Evolutionary conservation across 257 asterid species (phyloP).

Genomic region (Scutellaria minor): DNA sequence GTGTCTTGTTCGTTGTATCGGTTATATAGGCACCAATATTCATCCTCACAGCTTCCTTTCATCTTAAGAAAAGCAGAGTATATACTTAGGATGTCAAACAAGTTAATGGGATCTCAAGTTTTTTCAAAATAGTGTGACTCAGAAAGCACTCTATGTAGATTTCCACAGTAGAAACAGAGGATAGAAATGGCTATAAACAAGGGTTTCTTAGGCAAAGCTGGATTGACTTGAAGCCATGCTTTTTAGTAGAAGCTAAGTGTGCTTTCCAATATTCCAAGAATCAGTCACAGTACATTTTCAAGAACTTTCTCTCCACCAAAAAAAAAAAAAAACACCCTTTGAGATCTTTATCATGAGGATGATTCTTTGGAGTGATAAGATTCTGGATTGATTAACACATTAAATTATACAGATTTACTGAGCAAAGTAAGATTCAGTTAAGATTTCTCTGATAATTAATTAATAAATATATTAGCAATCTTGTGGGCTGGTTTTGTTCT

Average conservation of each 20-base stretch:
- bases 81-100: constrained; percentile 26
- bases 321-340: background rate
- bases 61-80: background rate
- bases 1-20: no score
- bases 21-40: no score
- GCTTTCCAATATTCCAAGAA: constrained; percentile 51
- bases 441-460: constrained; percentile 34
- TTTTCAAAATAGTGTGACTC: constrained; percentile 42
- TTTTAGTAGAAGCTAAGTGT: constrained; percentile 51
- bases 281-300: constrained; percentile 30
- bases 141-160: constrained; percentile 41
- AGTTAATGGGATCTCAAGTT: constrained; percentile 8
- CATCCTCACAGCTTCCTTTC: no score
- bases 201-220: constrained; percentile 24
- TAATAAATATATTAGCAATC: background rate
- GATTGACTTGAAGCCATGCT: constrained; percentile 33
- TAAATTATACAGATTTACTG: constrained; percentile 34
- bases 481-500: background rate
- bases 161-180: constrained; percentile 12
- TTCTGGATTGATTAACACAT: constrained; percentile 35
- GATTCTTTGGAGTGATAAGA: constrained; percentile 37
- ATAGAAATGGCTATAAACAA: background rate
- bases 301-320: constrained; percentile 4
- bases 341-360: constrained; percentile 30
- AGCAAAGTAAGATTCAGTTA: constrained; percentile 44